phyloP scores from a whole-genome alignment of 495 filamentous ascomycete species.

The Penicillium longicatenatum region DNA sequence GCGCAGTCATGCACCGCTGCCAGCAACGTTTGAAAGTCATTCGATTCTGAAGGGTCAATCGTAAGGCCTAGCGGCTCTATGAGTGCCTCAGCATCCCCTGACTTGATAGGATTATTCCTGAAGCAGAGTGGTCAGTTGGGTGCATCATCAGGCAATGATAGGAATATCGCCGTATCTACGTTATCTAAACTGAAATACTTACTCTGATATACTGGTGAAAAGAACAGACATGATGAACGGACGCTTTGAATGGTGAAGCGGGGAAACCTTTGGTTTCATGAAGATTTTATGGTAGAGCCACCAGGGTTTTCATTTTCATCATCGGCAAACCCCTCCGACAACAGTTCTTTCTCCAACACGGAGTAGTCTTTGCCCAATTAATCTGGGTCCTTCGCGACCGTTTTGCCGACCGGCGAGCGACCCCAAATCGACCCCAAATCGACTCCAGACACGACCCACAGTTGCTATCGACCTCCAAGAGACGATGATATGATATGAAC shows the following conservation, averaged over 20 bases:
- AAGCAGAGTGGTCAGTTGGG: slow-evolving; percentile 4
- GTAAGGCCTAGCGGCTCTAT: slow-evolving; percentile 28
- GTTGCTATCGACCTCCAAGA: background rate
- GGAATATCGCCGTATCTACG: background rate
- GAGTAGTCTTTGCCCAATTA: background rate
- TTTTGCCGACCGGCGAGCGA: slow-evolving; percentile 11
- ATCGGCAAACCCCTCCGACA: slow-evolving; percentile 12
- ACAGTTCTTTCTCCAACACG: background rate
- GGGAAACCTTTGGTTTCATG: background rate
- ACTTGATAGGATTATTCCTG: slow-evolving; percentile 33
- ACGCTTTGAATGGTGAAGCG: background rate
- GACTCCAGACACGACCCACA: background rate
- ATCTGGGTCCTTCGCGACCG: background rate
- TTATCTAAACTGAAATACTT: background rate
- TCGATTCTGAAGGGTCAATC: slow-evolving; percentile 28
- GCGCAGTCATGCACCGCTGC: slow-evolving; percentile 40
- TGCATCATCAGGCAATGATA: background rate
- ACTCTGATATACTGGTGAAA: slow-evolving; percentile 38
- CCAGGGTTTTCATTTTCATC: slow-evolving; percentile 7
- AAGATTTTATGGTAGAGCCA: slow-evolving; percentile 10
- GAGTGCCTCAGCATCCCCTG: slow-evolving; percentile 30
- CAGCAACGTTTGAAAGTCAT: slow-evolving; percentile 35
- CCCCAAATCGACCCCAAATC: slow-evolving; percentile 24
- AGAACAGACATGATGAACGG: slow-evolving; percentile 33
- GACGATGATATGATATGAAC: background rate